These are phyloP conservation scores for Ambispora gerdemannii DNA, from an alignment of 192 early-diverging fungal species.

Conservation along the genomic window DNA sequence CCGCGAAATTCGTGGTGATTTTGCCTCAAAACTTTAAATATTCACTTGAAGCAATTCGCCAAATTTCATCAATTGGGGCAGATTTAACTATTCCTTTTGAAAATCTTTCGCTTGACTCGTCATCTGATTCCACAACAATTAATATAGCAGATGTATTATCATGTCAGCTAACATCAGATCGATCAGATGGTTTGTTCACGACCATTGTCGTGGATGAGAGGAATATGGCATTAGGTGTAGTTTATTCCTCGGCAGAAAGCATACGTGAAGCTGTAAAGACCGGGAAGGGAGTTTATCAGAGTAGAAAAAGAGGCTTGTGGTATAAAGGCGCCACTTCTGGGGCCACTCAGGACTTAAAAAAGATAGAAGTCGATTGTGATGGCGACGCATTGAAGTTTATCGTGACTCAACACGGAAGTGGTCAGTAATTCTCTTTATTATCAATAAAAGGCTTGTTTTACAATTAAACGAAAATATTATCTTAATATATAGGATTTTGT, in stretches of 20 bases:
- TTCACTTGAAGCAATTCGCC: slow-evolving; percentile 8
- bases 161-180: slow-evolving; percentile 66
- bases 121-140: slow-evolving; percentile 28
- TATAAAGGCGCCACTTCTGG: slow-evolving; percentile 95
- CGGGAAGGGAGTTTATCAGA: slow-evolving; percentile 89
- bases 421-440: slow-evolving; percentile 39
- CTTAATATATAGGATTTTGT: slow-evolving; percentile 73
- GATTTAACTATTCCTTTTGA: slow-evolving; percentile 12
- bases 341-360: slow-evolving; percentile 82
- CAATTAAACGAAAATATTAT: not conserved
- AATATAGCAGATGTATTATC: slow-evolving; percentile 60
- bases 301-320: slow-evolving; percentile 87
- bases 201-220: slow-evolving; percentile 94
- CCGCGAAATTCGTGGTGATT: slow-evolving; percentile 4
- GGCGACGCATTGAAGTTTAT: slow-evolving; percentile 80
- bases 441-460: slow-evolving; percentile 22
- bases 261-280: slow-evolving; percentile 75
- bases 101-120: slow-evolving; percentile 12
- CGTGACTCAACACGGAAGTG: slow-evolving; percentile 81
- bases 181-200: slow-evolving; percentile 85
- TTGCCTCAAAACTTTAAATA: not conserved
- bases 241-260: slow-evolving; percentile 84
- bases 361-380: slow-evolving; percentile 88
- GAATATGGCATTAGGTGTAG: slow-evolving; percentile 83
- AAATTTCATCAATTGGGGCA: not conserved